A percentile compares a stretch with the other conserved stretches of the same genome.
These are phyloP conservation scores for Ganoderma sinense DNA, from an alignment of 1,284 basidiomycete species.

Conservation along the genomic window DNA sequence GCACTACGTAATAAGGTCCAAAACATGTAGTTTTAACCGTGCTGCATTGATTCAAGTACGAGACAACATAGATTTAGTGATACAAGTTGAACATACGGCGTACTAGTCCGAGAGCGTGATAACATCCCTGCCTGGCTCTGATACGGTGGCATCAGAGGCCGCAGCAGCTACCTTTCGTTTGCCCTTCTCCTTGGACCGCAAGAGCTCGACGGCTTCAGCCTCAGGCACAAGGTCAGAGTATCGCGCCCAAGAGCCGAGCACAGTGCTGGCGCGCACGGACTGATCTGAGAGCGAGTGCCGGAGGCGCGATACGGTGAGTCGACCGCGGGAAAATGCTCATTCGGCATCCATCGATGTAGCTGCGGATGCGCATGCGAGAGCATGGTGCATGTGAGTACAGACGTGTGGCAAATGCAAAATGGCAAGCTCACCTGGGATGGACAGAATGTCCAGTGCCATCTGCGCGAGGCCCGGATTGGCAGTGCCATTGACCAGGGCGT, in stretches of 20 bases:
- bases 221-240: background rate
- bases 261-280: slow-evolving; percentile 12
- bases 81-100: too few species aligned
- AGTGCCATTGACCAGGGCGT: background rate
- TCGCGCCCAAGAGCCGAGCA: slow-evolving; percentile 2
- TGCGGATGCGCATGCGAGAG: too few species aligned
- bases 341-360: slow-evolving; percentile 35
- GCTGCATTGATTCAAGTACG: too few species aligned
- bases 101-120: too few species aligned
- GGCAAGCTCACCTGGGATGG: background rate
- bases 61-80: too few species aligned
- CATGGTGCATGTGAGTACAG: slow-evolving; percentile 6
- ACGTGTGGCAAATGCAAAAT: background rate
- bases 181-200: background rate
- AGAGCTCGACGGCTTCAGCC: background rate
- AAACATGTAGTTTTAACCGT: too few species aligned
- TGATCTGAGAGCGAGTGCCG: slow-evolving; percentile 30
- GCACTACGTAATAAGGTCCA: too few species aligned
- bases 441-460: background rate
- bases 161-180: too few species aligned
- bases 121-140: too few species aligned
- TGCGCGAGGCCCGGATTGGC: background rate
- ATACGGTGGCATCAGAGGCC: too few species aligned
- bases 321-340: slow-evolving; percentile 31
- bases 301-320: slow-evolving; percentile 32